Percentiles rank a stretch among this genome's conserved stretches.
Conservation (phyloP, 352 stramenopile genomes). For the Phytophthora capsici region DNA sequence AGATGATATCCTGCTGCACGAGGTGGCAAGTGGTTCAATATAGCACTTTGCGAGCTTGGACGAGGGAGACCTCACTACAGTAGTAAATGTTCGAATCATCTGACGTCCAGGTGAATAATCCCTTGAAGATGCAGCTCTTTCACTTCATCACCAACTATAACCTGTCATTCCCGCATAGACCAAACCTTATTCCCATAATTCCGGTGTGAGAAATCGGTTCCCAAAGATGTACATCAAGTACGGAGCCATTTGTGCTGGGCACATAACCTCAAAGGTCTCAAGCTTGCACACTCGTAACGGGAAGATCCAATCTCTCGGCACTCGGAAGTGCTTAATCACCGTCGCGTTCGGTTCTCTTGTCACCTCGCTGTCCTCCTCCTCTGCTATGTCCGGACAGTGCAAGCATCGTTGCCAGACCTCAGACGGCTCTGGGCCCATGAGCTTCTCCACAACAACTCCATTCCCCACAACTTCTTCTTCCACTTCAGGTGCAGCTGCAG, state of each 20-base stretch:
- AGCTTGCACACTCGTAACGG: constrained; percentile 51
- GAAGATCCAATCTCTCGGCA: constrained; percentile 63
- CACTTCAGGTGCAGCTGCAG: constrained; percentile 8
- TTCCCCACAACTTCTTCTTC: constrained; percentile 33
- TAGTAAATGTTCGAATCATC: constrained; percentile 36
- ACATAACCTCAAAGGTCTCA: constrained; percentile 53
- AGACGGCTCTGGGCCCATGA: constrained; percentile 48
- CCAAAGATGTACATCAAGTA: constrained; percentile 68
- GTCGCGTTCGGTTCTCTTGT: constrained; percentile 1
- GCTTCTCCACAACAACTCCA: constrained; percentile 28
- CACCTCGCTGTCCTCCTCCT: constrained; percentile 19
- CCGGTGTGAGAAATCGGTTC: constrained; percentile 52
- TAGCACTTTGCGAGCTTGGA: constrained; percentile 58
- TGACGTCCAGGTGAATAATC: constrained; percentile 1
- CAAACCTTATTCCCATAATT: constrained; percentile 43
- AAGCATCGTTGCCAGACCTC: constrained; percentile 42
- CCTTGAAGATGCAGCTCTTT: no score
- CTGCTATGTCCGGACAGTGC: constrained; percentile 37
- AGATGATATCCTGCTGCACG: constrained; percentile 44
- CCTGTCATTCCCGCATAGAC: no score
- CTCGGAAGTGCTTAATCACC: constrained; percentile 40
- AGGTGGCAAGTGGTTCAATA: constrained; percentile 25
- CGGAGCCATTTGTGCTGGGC: constrained; percentile 42
- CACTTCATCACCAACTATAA: no score
- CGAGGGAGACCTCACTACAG: constrained; percentile 61